Conservation (phyloP, 116 monocot genomes). For the Cymodocea nodosa region DNA sequence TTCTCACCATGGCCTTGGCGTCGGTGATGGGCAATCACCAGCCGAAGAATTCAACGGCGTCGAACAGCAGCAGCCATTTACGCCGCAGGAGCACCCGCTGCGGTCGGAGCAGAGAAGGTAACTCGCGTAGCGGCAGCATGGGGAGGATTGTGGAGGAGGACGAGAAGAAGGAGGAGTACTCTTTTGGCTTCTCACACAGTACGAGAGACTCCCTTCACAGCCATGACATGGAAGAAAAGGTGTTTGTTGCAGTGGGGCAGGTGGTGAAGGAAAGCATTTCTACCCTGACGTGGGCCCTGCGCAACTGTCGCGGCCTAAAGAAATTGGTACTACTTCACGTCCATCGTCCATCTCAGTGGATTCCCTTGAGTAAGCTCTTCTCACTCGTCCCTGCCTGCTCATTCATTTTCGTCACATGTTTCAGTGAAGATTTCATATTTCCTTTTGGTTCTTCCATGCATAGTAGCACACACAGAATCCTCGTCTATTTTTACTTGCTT, state of each 20-base stretch:
- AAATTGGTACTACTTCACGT: constrained; percentile 47
- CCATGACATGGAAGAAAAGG: constrained; percentile 14
- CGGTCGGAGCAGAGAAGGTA: too few species aligned
- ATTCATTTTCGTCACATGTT: not conserved
- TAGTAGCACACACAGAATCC: not conserved
- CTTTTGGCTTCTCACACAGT: too few species aligned
- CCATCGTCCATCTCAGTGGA: constrained; percentile 24
- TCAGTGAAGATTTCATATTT: not conserved
- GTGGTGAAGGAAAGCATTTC: constrained; percentile 26
- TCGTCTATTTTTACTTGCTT: too few species aligned
- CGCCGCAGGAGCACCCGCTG: too few species aligned
- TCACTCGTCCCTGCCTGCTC: not conserved
- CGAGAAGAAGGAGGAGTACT: too few species aligned
- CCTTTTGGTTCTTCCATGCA: not conserved
- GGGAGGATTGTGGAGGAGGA: too few species aligned
- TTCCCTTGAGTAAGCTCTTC: constrained; percentile 29
- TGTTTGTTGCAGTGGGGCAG: constrained; percentile 37
- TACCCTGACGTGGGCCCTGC: constrained; percentile 40
- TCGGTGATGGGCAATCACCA: too few species aligned
- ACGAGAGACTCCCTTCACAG: not conserved
- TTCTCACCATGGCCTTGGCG: too few species aligned
- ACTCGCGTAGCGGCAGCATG: too few species aligned
- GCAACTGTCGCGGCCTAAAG: constrained; percentile 17
- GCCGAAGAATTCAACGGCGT: too few species aligned
- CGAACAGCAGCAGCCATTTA: too few species aligned